A percentile compares a stretch with the other conserved stretches of the same genome.
These are phyloP conservation scores for Sarcodon sp. DNA, from an alignment of 768 basidiomycete species.

Conservation along the genomic window DNA sequence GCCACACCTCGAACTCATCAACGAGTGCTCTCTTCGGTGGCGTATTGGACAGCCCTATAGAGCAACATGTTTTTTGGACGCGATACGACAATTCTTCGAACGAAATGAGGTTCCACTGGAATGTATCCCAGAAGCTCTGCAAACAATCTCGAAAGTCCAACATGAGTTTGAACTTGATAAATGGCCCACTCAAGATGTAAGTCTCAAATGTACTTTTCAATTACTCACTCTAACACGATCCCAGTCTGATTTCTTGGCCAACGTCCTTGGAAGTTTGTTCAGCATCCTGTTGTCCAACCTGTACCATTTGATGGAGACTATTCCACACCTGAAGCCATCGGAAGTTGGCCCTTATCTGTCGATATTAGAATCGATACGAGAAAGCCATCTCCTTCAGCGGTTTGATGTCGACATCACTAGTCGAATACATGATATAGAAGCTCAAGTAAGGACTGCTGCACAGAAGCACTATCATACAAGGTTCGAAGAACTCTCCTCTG, in stretches of 20 bases:
- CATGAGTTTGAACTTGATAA: conserved; percentile 57
- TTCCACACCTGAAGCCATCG: conserved; percentile 62
- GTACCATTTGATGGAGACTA: conserved; percentile 70
- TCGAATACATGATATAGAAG: conserved; percentile 55
- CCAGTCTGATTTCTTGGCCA: conserved; percentile 58
- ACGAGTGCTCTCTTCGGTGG: conserved; percentile 86
- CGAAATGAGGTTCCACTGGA: conserved; percentile 87
- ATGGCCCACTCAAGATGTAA: conserved; percentile 77
- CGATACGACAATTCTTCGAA: conserved; percentile 81
- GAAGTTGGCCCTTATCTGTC: conserved; percentile 53
- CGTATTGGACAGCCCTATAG: conserved; percentile 72
- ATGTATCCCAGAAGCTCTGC: conserved; percentile 85
- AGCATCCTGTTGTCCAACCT: conserved; percentile 77
- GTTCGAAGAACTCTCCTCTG: conserved; percentile 47
- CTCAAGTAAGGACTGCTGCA: conserved; percentile 46
- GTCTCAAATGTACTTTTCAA: conserved; percentile 18
- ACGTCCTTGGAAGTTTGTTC: conserved; percentile 62
- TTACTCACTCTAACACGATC: conserved; percentile 3
- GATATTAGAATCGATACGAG: conserved; percentile 60
- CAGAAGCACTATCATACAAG: conserved; percentile 49
- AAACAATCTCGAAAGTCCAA: conserved; percentile 56
- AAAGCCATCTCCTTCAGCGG: conserved; percentile 56
- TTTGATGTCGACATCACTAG: conserved; percentile 63
- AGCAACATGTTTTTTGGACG: conserved; percentile 68
- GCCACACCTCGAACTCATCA: conserved; percentile 69